Percentiles rank a stretch among this genome's conserved stretches.
Evolutionary conservation across 2,329 filamentous ascomycete genomes (phyloP).

Genomic region (Fusarium equiseti): DNA sequence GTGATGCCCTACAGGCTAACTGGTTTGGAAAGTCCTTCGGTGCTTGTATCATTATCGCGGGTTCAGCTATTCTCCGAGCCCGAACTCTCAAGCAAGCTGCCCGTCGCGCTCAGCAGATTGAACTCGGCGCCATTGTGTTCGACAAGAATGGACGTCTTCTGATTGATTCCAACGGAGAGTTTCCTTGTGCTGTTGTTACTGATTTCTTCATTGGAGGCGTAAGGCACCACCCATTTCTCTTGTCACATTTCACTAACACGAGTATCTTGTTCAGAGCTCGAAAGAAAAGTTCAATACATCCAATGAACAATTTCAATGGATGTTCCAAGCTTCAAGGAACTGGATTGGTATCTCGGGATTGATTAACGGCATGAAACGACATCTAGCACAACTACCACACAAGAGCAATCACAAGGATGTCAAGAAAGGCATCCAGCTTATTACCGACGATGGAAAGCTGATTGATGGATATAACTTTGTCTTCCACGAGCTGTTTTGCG

Average conservation of each 20-base stretch:
- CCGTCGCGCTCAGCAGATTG: constrained; percentile 71
- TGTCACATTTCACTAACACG: background rate
- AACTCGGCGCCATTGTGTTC: constrained; percentile 72
- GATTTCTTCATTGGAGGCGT: constrained; percentile 78
- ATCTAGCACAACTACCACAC: constrained; percentile 66
- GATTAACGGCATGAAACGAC: constrained; percentile 77
- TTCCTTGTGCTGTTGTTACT: constrained; percentile 82
- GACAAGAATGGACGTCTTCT: constrained; percentile 75
- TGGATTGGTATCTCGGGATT: constrained; percentile 78
- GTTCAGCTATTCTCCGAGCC: constrained; percentile 66
- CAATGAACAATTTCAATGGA: constrained; percentile 87
- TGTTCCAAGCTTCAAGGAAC: constrained; percentile 82
- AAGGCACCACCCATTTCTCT: constrained; percentile 14
- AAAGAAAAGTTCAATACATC: constrained; percentile 80
- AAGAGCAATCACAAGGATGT: constrained; percentile 31
- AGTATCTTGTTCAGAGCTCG: constrained; percentile 51
- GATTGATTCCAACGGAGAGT: constrained; percentile 75
- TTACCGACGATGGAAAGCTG: constrained; percentile 66
- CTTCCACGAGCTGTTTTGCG: constrained; percentile 86
- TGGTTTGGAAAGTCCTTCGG: constrained; percentile 64
- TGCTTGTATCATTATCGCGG: constrained; percentile 70
- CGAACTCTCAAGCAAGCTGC: constrained; percentile 65
- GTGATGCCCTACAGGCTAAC: rapidly evolving
- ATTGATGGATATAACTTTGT: constrained; percentile 79
- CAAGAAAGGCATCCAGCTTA: constrained; percentile 55